These are phyloP conservation scores for Luvunga scandens DNA, from an alignment of 345 rosid genomes.

Conservation along the genomic window DNA sequence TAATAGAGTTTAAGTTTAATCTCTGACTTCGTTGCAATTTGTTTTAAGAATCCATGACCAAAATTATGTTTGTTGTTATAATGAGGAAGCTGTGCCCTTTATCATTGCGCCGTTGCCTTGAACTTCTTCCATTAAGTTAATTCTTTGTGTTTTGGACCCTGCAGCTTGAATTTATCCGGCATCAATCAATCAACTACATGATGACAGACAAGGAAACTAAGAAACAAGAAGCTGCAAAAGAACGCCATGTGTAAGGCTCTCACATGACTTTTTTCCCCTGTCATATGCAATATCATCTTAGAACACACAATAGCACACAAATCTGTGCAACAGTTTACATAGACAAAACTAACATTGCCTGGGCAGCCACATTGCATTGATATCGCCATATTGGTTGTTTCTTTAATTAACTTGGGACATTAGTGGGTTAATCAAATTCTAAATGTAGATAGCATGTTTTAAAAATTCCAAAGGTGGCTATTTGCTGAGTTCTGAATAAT, in stretches of 20 bases:
- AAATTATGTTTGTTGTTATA: background rate
- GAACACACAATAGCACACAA: background rate
- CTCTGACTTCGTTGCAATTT: background rate
- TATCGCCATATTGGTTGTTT: background rate
- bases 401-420: background rate
- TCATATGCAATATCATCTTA: background rate
- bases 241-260: conserved; percentile 42
- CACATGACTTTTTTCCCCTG: background rate
- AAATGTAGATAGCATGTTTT: background rate
- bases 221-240: conserved; percentile 27
- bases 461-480: background rate
- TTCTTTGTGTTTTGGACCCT: background rate
- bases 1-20: background rate
- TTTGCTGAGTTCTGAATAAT: background rate
- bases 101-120: background rate
- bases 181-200: conserved; percentile 40
- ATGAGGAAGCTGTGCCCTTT: background rate
- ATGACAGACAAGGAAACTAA: conserved; percentile 37
- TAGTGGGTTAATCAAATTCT: too few species aligned
- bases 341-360: background rate
- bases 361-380: background rate
- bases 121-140: background rate
- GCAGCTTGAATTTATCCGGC: conserved; percentile 80
- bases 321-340: background rate
- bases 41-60: background rate